phyloP scores from a whole-genome alignment of 768 basidiomycete species.

The Phylloporus sp. region DNA sequence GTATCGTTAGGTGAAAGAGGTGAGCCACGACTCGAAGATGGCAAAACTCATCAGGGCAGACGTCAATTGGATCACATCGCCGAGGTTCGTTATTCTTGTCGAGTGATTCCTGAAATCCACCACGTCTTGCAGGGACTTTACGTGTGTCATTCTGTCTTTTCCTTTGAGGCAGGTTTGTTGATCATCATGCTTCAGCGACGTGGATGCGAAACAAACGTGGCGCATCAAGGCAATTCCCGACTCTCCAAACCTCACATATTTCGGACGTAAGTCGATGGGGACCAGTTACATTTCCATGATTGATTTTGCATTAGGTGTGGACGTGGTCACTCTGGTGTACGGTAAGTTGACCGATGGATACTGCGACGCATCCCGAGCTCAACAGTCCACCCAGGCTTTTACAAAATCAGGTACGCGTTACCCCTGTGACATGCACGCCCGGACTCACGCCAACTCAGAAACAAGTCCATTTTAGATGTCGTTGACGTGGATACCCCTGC shows the following conservation, averaged over 20 bases:
- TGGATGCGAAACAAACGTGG: constrained; percentile 73
- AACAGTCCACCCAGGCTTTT: constrained; percentile 53
- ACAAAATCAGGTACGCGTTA: constrained; percentile 61
- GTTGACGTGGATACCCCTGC: constrained; percentile 77
- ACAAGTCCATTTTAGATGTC: constrained; percentile 63
- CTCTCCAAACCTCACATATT: constrained; percentile 57
- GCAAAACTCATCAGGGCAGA: constrained; percentile 71
- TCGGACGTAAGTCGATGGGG: constrained; percentile 55
- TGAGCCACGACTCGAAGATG: constrained; percentile 73
- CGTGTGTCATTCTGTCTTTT: constrained; percentile 46
- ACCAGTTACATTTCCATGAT: not conserved
- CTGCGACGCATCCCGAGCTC: not conserved
- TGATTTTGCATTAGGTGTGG: constrained; percentile 43
- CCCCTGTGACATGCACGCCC: not conserved
- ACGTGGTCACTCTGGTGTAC: constrained; percentile 66
- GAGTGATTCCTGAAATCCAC: not conserved
- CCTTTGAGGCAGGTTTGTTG: not conserved
- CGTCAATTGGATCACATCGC: constrained; percentile 80
- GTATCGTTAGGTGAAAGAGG: constrained; percentile 59
- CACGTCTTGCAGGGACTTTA: constrained; percentile 55
- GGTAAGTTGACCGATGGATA: constrained; percentile 41
- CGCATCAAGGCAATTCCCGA: constrained; percentile 64
- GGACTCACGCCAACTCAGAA: constrained; percentile 34
- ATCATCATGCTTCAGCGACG: constrained; percentile 44
- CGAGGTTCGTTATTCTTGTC: constrained; percentile 40